phyloP scores from a whole-genome alignment of 331 rosid genomes.

The Saraca asoca region DNA sequence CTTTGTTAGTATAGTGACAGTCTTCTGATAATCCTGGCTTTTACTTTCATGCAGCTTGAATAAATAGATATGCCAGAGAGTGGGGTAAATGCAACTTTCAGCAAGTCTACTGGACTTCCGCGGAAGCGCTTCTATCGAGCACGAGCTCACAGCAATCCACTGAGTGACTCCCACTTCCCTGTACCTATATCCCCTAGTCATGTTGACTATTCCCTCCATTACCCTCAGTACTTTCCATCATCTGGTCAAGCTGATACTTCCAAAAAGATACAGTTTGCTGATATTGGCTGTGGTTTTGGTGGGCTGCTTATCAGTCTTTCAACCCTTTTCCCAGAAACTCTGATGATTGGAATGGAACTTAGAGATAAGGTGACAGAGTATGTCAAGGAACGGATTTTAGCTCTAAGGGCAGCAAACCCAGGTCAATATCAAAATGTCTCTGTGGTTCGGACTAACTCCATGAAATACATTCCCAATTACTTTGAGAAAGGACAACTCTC shows the following conservation, averaged over 20 bases:
- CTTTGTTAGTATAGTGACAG: background rate
- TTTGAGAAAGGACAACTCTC: conserved; percentile 82
- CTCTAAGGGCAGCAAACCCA: conserved; percentile 63
- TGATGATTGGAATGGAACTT: conserved; percentile 98
- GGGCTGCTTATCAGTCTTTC: conserved; percentile 89
- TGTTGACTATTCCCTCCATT: conserved; percentile 77
- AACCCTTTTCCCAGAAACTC: conserved; percentile 73
- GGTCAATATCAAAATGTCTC: conserved; percentile 87
- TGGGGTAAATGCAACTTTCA: conserved; percentile 54
- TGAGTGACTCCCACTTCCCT: conserved; percentile 94
- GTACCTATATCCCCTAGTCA: conserved; percentile 69
- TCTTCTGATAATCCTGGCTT: conserved; percentile 31
- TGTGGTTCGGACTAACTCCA: conserved; percentile 88
- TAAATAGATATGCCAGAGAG: conserved; percentile 58
- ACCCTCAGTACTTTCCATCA: conserved; percentile 59
- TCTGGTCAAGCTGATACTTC: conserved; percentile 45
- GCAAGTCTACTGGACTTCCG: conserved; percentile 89
- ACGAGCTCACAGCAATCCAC: conserved; percentile 96
- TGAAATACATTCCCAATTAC: conserved; percentile 93
- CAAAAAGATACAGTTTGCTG: conserved; percentile 80
- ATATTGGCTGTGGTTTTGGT: conserved; percentile 96
- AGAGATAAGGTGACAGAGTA: conserved; percentile 89
- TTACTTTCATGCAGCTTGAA: conserved; percentile 38
- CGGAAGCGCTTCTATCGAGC: conserved; percentile 97
- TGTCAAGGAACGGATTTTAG: conserved; percentile 88